Base-by-base conservation (phyloP, 805 yeast genomes). In the Candida pini region DNA sequence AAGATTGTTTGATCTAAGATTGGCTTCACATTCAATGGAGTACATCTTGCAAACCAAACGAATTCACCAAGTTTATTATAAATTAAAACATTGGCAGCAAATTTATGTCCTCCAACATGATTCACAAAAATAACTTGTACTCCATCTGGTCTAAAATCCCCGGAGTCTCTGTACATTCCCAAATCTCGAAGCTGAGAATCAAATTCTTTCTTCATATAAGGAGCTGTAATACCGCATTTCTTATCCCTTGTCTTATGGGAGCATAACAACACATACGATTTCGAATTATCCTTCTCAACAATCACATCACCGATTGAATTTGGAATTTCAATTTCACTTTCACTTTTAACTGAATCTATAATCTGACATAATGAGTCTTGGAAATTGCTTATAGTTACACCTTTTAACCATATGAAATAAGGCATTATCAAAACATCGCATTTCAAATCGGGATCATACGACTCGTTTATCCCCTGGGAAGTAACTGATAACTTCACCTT, bases 21-120 rank as follows among this genome's bases (percentile, higher is more conserved):
- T 2, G 83, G 80, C 37, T 71, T 69, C 17, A 81, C 83, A 49
- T 86, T 84, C 33, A 69, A 67, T 4, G 97, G 97, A 3, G 74
- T 68, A 36, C 94, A 81, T 41, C 90, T 70, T 1, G 95, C 98
- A 53, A 86, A 64, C 97, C 97, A 88, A 19, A 88, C 73, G 38
- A 80, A 78, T 45, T 84, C 83, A 5, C 92, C 94, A 9, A 73
- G 62, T 43, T 71, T 77, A 44, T 78, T 62, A 53, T 87, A 88
- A 12, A 90, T 73, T 33, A 87, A 69, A 3, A 86, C 83, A 56
- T 90, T 90, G 2, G 97, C 97, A 1, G 92, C 87, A 59, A 68
- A 92, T 58, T 92, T 92, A 61, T 90, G 98, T 5, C 97, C 97
- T 6, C 98, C 98, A 18, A 90, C 83, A 57, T 90, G 98, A 51